phyloP scores from a whole-genome alignment of 495 filamentous ascomycete species.

The Hypomontagnella submonticulosa region DNA sequence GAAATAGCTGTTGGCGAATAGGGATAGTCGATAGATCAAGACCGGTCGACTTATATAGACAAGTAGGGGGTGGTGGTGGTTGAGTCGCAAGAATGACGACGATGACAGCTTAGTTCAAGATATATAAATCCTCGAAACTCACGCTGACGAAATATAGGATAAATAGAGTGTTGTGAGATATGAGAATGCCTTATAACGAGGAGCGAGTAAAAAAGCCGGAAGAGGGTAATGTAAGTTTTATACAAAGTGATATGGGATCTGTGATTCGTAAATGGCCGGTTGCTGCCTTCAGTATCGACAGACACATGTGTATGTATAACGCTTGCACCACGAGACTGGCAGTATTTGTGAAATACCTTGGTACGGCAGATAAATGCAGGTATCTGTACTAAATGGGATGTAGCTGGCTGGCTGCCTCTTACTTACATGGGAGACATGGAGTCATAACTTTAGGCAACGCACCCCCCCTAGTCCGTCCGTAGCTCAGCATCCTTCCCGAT shows the following conservation, averaged over 20 bases:
- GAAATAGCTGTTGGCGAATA: constrained; percentile 12
- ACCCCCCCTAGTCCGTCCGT: constrained; percentile 22
- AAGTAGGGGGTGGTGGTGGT: constrained; percentile 3
- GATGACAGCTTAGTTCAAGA: constrained; percentile 1
- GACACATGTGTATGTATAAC: constrained; percentile 40
- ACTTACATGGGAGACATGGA: too few relatives aligned
- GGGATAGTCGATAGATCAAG: constrained; percentile 1
- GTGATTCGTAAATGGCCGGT: constrained; percentile 39
- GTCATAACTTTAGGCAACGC: constrained; percentile 49
- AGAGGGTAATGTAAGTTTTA: constrained; percentile 32
- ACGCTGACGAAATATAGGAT: constrained; percentile 7
- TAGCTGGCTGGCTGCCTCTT: constrained; percentile 44
- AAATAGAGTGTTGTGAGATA: not conserved
- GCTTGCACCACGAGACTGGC: constrained; percentile 38
- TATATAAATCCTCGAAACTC: constrained; percentile 22
- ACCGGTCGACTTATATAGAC: constrained; percentile 8
- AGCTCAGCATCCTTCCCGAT: constrained; percentile 35
- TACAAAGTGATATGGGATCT: constrained; percentile 19
- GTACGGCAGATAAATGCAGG: constrained; percentile 39
- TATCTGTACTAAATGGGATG: constrained; percentile 36
- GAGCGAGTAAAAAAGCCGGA: constrained; percentile 9
- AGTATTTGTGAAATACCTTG: constrained; percentile 11
- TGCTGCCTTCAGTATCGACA: constrained; percentile 33
- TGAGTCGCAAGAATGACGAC: constrained; percentile 5
- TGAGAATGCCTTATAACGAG: constrained; percentile 12